Percentiles rank a stretch among this genome's conserved stretches.
Conservation (phyloP, 179 eudicot genomes). For the Amaranthus tricolor region DNA sequence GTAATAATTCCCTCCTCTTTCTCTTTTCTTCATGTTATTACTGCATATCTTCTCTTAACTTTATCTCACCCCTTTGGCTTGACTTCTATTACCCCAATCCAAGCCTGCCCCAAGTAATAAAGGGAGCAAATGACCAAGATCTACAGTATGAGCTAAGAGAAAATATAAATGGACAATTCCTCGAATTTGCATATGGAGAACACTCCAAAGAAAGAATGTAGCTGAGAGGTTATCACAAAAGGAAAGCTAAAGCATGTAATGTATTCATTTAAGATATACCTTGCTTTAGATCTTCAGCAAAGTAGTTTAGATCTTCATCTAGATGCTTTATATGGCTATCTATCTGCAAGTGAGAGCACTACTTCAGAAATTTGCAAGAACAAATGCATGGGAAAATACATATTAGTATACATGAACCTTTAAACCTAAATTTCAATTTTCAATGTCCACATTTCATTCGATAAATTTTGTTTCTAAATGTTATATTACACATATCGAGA, state of each 20-base stretch:
- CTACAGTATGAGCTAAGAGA: not conserved
- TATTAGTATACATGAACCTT: not conserved
- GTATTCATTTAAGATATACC: slow-evolving; percentile 39
- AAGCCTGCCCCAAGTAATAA: not conserved
- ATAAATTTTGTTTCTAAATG: not conserved
- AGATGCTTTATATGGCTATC: slow-evolving; percentile 96
- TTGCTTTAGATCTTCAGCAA: slow-evolving; percentile 95
- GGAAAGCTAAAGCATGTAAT: slow-evolving; percentile 8
- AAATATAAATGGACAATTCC: slow-evolving; percentile 5
- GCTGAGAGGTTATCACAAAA: not conserved
- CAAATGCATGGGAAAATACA: slow-evolving; percentile 5
- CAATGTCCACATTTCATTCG: too few relatives aligned
- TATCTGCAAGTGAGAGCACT: slow-evolving; percentile 52
- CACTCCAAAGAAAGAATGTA: not conserved
- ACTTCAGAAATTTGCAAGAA: slow-evolving; percentile 14
- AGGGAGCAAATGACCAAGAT: not conserved
- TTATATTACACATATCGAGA: not conserved
- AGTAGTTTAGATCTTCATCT: slow-evolving; percentile 92
- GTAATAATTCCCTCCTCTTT: not conserved
- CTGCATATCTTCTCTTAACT: too few relatives aligned
- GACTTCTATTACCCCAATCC: too few relatives aligned
- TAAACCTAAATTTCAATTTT: too few relatives aligned
- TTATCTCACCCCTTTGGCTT: too few relatives aligned
- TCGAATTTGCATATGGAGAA: slow-evolving; percentile 10
- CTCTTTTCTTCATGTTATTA: not conserved